Conservation (phyloP, 192 early-diverging fungal species). For the Rhizophagus clarus region DNA sequence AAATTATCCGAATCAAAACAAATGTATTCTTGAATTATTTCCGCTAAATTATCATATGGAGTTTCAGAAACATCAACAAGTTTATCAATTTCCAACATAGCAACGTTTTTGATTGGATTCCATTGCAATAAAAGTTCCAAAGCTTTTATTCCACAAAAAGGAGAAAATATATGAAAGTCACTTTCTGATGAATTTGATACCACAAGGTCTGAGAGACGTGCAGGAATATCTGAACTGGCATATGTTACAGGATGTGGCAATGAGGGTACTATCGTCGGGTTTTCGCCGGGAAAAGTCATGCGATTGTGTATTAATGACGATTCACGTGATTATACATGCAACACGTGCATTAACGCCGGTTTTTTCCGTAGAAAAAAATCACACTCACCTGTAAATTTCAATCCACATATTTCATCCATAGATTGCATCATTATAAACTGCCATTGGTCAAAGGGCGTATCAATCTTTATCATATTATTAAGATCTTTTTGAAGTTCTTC, state of each 20-base stretch:
- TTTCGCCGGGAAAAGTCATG: too few species aligned
- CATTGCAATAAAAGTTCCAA: slow-evolving; percentile 26
- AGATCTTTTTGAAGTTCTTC: slow-evolving; percentile 3
- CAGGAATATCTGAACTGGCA: slow-evolving; percentile 6
- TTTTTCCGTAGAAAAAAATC: background rate
- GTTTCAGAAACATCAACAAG: background rate
- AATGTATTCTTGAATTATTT: background rate
- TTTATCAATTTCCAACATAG: background rate
- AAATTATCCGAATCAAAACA: background rate
- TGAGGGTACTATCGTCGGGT: slow-evolving; percentile 8
- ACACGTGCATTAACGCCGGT: too few species aligned
- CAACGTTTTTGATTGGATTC: slow-evolving; percentile 24
- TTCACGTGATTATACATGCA: too few species aligned
- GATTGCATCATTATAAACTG: background rate
- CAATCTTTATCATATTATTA: background rate
- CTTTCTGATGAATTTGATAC: background rate
- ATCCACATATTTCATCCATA: slow-evolving; percentile 10
- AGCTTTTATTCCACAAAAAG: slow-evolving; percentile 10
- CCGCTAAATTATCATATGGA: background rate
- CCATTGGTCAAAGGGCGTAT: slow-evolving; percentile 3
- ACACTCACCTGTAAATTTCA: slow-evolving; percentile 9
- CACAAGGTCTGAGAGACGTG: background rate
- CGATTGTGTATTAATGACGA: too few species aligned
- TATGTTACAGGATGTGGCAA: slow-evolving; percentile 11
- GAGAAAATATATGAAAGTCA: background rate